These are phyloP conservation scores for Protomyces macrosporus DNA, from an alignment of 1,139 yeast genomes.

Conservation along the genomic window DNA sequence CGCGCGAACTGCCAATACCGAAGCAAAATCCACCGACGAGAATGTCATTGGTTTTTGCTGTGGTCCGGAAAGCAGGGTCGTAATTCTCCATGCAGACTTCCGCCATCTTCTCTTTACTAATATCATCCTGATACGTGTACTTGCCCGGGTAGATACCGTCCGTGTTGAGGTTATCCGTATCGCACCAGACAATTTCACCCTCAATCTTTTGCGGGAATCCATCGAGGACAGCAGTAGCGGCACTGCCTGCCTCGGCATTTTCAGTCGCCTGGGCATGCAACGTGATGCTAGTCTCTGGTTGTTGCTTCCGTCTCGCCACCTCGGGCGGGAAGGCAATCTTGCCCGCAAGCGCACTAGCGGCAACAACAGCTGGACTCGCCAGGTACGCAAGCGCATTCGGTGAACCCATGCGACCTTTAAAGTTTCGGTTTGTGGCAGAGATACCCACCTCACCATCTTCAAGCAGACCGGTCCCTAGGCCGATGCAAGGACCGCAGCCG, in stretches of 20 bases:
- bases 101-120: conserved; percentile 91
- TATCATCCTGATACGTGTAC: conserved; percentile 96
- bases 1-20: conserved; percentile 98
- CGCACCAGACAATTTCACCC: conserved; percentile 91
- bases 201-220: conserved; percentile 86
- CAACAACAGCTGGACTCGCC: conserved; percentile 97
- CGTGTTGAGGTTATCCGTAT: conserved; percentile 95
- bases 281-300: conserved; percentile 27
- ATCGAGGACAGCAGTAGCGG: conserved; percentile 62
- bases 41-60: conserved; percentile 83
- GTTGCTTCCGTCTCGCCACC: conserved; percentile 15
- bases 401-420: conserved; percentile 99
- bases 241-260: conserved; percentile 40
- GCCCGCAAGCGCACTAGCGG: conserved; percentile 94
- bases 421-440: conserved; percentile 95
- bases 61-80: conserved; percentile 74
- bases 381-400: conserved; percentile 91
- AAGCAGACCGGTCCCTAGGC: conserved; percentile 87
- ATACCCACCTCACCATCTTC: conserved; percentile 97
- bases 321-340: conserved; percentile 81
- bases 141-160: conserved; percentile 99
- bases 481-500: conserved; percentile 99
- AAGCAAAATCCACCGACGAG: conserved; percentile 88
- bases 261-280: conserved; percentile 35
- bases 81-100: conserved; percentile 99